A percentile compares a stretch with the other conserved stretches of the same genome.
Evolutionary conservation across 306 rosid species (phyloP).

Genomic region (Cucumis melo): DNA sequence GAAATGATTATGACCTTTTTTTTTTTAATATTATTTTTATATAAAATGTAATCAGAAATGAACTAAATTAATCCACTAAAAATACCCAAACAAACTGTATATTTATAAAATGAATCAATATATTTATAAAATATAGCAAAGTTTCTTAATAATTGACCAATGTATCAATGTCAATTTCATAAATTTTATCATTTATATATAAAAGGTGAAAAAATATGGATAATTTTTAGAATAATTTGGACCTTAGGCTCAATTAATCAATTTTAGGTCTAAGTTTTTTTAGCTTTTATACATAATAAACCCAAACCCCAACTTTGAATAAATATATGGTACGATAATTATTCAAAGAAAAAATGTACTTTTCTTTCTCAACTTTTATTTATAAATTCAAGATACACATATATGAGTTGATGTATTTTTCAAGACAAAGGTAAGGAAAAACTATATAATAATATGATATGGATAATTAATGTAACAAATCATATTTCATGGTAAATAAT

Average conservation of each 20-base stretch:
- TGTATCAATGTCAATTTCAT: no score
- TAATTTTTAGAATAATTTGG: no score
- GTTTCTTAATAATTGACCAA: no score
- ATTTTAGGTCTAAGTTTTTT: no score
- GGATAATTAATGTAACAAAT: neutral
- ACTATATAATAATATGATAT: neutral
- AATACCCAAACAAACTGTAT: no score
- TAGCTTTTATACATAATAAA: neutral
- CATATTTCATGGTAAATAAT: neutral
- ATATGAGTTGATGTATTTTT: no score
- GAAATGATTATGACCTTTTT: neutral
- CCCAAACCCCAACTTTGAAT: neutral
- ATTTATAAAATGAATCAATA: neutral
- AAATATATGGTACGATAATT: neutral
- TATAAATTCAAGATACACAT: neutral
- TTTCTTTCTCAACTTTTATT: neutral
- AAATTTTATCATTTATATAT: no score
- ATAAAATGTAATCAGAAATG: neutral
- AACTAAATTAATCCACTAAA: neutral
- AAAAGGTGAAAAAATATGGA: neutral
- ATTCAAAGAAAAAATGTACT: neutral
- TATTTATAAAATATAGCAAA: neutral
- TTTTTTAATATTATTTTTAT: neutral
- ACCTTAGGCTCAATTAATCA: no score
- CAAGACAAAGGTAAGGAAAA: neutral